Percentiles rank a stretch among this genome's conserved stretches.
Evolutionary conservation across 2,329 filamentous ascomycete genomes (phyloP).

Genomic region (Paracoccidioides lutzii): DNA sequence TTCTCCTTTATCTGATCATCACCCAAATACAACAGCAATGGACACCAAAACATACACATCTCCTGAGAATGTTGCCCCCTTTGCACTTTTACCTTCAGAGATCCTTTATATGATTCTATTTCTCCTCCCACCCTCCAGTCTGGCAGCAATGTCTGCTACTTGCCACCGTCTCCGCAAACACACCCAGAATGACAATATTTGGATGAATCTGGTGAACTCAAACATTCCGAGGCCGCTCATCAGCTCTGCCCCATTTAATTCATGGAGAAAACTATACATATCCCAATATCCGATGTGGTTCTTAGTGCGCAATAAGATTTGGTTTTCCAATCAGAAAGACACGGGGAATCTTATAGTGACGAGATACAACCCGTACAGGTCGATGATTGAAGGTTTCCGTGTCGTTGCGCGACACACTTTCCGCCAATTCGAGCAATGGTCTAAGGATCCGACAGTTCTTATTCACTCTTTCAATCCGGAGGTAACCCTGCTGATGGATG

Average conservation of each 20-base stretch:
- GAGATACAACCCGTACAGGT: constrained; percentile 60
- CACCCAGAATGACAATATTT: constrained; percentile 54
- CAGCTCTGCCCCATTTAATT: constrained; percentile 45
- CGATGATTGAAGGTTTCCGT: constrained; percentile 68
- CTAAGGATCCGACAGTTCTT: constrained; percentile 49
- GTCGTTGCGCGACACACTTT: constrained; percentile 52
- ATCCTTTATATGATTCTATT: constrained; percentile 59
- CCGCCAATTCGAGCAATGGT: constrained; percentile 50
- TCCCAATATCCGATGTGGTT: constrained; percentile 77
- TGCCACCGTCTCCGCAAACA: constrained; percentile 50
- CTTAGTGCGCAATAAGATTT: constrained; percentile 63
- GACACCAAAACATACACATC: neutral
- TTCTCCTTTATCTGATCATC: neutral
- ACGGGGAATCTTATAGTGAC: constrained; percentile 62
- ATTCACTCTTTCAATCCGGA: constrained; percentile 61
- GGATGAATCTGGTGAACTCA: constrained; percentile 56
- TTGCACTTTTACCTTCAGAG: constrained; percentile 53
- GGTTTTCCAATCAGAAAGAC: constrained; percentile 66
- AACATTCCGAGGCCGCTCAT: constrained; percentile 50
- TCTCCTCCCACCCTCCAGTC: constrained; percentile 51
- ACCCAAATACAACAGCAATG: neutral
- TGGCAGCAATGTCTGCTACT: constrained; percentile 47
- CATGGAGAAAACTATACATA: constrained; percentile 59
- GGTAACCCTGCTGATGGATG: constrained; percentile 60
- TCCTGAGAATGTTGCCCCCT: constrained; percentile 7